These are phyloP conservation scores for Artomyces pyxidatus DNA, from an alignment of 768 basidiomycete species.

Conservation along the genomic window DNA sequence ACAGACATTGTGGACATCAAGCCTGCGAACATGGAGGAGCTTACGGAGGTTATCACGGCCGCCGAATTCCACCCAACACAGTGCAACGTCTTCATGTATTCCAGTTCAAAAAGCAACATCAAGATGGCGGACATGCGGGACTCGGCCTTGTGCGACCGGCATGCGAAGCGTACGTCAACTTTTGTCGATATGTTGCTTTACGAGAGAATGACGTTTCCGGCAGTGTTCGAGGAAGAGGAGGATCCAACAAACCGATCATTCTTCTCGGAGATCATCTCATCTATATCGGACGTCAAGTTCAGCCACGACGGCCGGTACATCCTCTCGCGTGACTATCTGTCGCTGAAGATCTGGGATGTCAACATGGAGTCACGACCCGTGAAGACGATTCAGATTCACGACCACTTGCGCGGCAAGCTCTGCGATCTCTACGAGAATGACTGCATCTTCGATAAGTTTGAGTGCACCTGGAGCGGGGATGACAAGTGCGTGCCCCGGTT, in stretches of 20 bases:
- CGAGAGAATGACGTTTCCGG: too few relatives aligned
- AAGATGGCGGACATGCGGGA: conserved; percentile 99
- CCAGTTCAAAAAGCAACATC: conserved; percentile 98
- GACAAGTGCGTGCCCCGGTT: conserved; percentile 61
- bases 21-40: conserved; percentile 98
- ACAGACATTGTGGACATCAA: conserved; percentile 99
- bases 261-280: conserved; percentile 99
- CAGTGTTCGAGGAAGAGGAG: conserved; percentile 98
- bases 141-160: conserved; percentile 90
- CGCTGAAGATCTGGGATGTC: conserved; percentile 98
- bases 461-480: conserved; percentile 96
- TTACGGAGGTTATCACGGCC: conserved; percentile 99
- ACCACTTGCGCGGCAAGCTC: conserved; percentile 93
- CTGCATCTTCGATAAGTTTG: conserved; percentile 99
- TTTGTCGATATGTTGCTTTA: too few relatives aligned
- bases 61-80: conserved; percentile 97
- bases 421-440: conserved; percentile 99
- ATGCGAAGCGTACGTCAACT: conserved; percentile 91
- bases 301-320: conserved; percentile 96
- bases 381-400: conserved; percentile 98
- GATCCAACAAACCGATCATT: conserved; percentile 96
- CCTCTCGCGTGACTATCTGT: conserved; percentile 92
- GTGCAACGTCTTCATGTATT: conserved; percentile 99
- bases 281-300: conserved; percentile 99
- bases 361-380: conserved; percentile 97